Conservation (phyloP, 1,284 basidiomycete genomes). For the Wallemia mellicola region DNA sequence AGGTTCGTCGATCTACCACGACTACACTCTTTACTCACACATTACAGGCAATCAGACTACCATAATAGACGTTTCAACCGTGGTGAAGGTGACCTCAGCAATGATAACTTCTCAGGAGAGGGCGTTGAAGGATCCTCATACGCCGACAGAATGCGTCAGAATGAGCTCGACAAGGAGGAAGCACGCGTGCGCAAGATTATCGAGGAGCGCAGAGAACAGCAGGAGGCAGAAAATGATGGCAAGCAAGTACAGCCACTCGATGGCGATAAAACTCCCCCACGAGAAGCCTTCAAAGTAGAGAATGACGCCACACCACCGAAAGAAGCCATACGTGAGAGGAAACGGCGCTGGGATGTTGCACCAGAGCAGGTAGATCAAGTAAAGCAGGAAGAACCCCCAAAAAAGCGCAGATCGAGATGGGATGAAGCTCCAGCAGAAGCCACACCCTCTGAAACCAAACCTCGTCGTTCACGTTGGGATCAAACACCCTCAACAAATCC, state of each 20-base stretch:
- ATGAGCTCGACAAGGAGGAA: slow-evolving; percentile 80
- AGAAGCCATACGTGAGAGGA: too few species aligned
- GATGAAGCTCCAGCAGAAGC: slow-evolving; percentile 39
- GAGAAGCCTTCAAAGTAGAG: slow-evolving; percentile 11
- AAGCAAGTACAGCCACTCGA: slow-evolving; percentile 20
- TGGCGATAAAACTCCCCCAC: slow-evolving; percentile 8
- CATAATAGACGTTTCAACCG: slow-evolving; percentile 73
- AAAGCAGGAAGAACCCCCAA: slow-evolving; percentile 11
- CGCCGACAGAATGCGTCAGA: slow-evolving; percentile 80
- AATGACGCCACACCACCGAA: slow-evolving; percentile 23
- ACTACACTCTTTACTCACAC: too few species aligned
- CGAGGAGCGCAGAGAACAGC: slow-evolving; percentile 40
- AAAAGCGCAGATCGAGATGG: slow-evolving; percentile 79
- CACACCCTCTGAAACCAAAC: slow-evolving; percentile 25
- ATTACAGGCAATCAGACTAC: slow-evolving; percentile 80
- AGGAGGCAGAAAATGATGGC: slow-evolving; percentile 50
- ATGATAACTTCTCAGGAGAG: slow-evolving; percentile 44
- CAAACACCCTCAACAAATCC: slow-evolving; percentile 28
- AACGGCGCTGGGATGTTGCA: slow-evolving; percentile 58
- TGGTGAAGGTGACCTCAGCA: slow-evolving; percentile 22
- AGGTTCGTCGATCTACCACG: too few species aligned
- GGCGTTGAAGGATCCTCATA: slow-evolving; percentile 54
- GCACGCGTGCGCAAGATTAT: slow-evolving; percentile 51
- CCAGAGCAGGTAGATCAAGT: slow-evolving; percentile 22
- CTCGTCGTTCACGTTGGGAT: slow-evolving; percentile 69